Evolutionary conservation across 2,329 filamentous ascomycete genomes (phyloP).

Genomic region (Pseudogymnoascus verrucosus): DNA sequence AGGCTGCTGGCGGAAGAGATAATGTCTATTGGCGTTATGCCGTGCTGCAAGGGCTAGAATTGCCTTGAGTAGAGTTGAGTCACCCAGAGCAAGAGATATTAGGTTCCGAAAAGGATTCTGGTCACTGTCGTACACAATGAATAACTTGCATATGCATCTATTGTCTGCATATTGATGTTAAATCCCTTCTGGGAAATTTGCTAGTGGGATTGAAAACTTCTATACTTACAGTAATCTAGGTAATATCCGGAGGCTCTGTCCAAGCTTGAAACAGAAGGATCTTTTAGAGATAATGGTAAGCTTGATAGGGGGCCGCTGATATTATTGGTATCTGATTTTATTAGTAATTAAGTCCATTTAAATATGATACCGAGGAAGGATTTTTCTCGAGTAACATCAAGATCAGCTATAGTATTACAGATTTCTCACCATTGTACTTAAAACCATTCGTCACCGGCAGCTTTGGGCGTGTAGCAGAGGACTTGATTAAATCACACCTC

Average conservation of each 20-base stretch:
- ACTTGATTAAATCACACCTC: neutral
- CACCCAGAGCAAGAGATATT: slow-evolving; percentile 25
- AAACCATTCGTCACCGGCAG: neutral
- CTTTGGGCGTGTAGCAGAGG: neutral
- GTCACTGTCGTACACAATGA: slow-evolving; percentile 30
- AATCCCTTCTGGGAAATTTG: neutral
- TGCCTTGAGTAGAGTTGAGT: slow-evolving; percentile 26
- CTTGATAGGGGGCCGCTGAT: neutral
- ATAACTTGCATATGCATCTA: slow-evolving; percentile 29
- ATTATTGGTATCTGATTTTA: neutral
- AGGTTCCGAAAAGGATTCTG: slow-evolving; percentile 29
- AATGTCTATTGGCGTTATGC: slow-evolving; percentile 26
- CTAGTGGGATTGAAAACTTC: neutral
- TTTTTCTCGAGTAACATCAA: neutral
- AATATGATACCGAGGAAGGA: neutral
- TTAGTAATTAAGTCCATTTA: neutral
- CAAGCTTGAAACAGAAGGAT: neutral
- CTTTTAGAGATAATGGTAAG: neutral
- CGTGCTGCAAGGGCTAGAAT: slow-evolving; percentile 29
- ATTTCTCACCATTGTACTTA: neutral
- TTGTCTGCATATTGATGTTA: slow-evolving; percentile 22
- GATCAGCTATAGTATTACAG: neutral
- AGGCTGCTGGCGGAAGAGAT: slow-evolving; percentile 18
- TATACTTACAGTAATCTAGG: neutral
- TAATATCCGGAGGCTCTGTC: neutral